Base-by-base conservation (phyloP, 202 grass and related monocot species). In the Thinopyrum obtusiflorum region DNA sequence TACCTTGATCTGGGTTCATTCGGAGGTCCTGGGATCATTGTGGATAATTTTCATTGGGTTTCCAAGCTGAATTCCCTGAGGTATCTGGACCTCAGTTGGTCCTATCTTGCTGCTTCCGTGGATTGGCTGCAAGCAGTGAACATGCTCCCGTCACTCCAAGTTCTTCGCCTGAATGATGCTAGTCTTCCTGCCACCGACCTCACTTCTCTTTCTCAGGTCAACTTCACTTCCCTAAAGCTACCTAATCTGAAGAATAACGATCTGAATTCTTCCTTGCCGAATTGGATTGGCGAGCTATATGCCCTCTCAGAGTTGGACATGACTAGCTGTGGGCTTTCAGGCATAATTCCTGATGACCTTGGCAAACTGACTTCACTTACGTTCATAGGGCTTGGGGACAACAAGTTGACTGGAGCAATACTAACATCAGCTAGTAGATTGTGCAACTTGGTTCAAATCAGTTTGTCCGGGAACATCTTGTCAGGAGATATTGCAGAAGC, bases 101-200 rank as follows among this genome's bases (percentile, higher is more conserved):
- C 69, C 5, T 57, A 88, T 29, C 86, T 88, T 64, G 61, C 40
- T 61, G 18, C 63, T 31, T 32, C 46, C 2, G 0, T 7, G 14
- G 65, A 83, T 53, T 91, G 86, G 89, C 62, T 88, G 27, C 82
- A 91, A 11, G 63, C 60, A 4, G 66, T 88, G 11, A 91, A 80
- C 39, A 88, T 73, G 74, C 79, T 88, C 7, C 73, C 59, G n/a
- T 72, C 21, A 18, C 35, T 91, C 4, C 60, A 83, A 31, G 78
- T 83, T 37, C 63, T 91, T 59, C 82, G 0, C 51, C 61, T 91
- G 59, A 64, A 68, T 23, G 31, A 26, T 77, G 74, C 80, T n/a
- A 32, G 15, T 1, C 84, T 92, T 75, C 83, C 49, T 63, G 51
- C 28, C n/a, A 89, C 15, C 0, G 17, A 89, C 24, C 75, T 86